phyloP scores from a whole-genome alignment of 2,329 filamentous ascomycete species.

The Neoarthrinium moseri region DNA sequence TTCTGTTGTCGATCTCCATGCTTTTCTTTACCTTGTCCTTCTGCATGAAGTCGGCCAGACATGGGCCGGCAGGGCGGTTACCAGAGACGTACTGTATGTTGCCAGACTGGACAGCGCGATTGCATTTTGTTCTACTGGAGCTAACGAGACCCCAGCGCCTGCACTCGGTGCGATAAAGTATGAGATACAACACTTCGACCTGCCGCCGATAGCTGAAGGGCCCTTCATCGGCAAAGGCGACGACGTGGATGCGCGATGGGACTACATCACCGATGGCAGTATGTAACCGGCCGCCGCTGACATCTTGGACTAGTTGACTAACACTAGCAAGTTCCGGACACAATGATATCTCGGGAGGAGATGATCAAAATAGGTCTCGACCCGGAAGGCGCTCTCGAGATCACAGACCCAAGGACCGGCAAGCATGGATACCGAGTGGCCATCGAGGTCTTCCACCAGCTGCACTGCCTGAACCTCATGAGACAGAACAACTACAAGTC shows the following conservation, averaged over 20 bases:
- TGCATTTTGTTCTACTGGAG: not conserved
- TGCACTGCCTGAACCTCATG: conserved; percentile 49
- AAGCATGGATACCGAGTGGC: conserved; percentile 59
- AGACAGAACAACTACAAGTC: conserved; percentile 47
- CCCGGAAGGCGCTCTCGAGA: conserved; percentile 49
- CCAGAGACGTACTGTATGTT: conserved; percentile 35
- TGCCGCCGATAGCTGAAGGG: conserved; percentile 44
- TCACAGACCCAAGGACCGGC: conserved; percentile 54
- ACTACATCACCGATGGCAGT: conserved; percentile 29
- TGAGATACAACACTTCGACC: conserved; percentile 47
- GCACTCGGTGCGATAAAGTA: conserved; percentile 47
- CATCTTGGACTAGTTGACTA: too few species aligned
- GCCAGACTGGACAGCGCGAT: too few species aligned
- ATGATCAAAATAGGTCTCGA: conserved; percentile 52
- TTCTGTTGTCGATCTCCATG: conserved; percentile 37
- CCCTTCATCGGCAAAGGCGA: conserved; percentile 55
- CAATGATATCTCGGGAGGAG: conserved; percentile 56
- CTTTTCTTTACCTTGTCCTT: conserved; percentile 39
- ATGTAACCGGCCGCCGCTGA: too few species aligned
- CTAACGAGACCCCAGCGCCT: conserved; percentile 36
- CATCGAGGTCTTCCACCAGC: conserved; percentile 57
- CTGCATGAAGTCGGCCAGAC: conserved; percentile 32
- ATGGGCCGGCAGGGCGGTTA: conserved; percentile 6
- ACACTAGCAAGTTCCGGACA: conserved; percentile 52
- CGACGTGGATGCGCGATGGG: conserved; percentile 58